A percentile compares a stretch with the other conserved stretches of the same genome.
Evolutionary conservation across 2,329 filamentous ascomycete genomes (phyloP).

Genomic region (Beauveria caledonica): DNA sequence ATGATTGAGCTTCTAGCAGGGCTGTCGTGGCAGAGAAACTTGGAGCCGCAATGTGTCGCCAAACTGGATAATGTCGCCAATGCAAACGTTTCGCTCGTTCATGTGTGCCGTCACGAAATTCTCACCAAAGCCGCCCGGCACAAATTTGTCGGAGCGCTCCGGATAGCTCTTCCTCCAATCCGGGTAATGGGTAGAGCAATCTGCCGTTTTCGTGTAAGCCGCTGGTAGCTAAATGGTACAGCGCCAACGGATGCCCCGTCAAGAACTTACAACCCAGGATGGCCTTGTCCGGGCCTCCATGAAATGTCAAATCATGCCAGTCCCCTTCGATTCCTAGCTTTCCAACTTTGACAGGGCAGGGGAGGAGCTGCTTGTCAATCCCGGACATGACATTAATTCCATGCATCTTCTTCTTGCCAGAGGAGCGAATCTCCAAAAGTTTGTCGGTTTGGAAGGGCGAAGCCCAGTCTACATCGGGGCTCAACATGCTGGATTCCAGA

Average conservation of each 20-base stretch:
- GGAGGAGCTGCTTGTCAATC: constrained; percentile 44
- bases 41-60: constrained; percentile 45
- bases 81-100: constrained; percentile 58
- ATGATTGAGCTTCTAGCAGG: constrained; percentile 63
- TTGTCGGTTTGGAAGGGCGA: constrained; percentile 38
- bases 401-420: constrained; percentile 46
- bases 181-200: constrained; percentile 52
- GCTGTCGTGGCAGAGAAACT: constrained; percentile 53
- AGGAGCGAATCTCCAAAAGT: constrained; percentile 48
- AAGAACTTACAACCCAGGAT: constrained; percentile 44
- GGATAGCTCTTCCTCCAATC: constrained; percentile 47
- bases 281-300: constrained; percentile 56
- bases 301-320: constrained; percentile 53
- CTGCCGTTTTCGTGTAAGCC: constrained; percentile 25
- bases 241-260: not conserved
- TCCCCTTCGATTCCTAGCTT: constrained; percentile 47
- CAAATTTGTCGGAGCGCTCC: constrained; percentile 40
- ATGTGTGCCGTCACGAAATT: constrained; percentile 50
- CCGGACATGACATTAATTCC: constrained; percentile 44
- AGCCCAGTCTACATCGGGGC: constrained; percentile 27
- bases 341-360: constrained; percentile 36
- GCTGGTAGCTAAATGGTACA: not conserved
- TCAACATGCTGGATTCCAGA: constrained; percentile 7
- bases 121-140: constrained; percentile 54
- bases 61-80: constrained; percentile 52